A percentile compares a stretch with the other conserved stretches of the same genome.
These are phyloP conservation scores for Alternaria postmessia DNA, from an alignment of 2,329 filamentous ascomycete genomes.

Conservation along the genomic window DNA sequence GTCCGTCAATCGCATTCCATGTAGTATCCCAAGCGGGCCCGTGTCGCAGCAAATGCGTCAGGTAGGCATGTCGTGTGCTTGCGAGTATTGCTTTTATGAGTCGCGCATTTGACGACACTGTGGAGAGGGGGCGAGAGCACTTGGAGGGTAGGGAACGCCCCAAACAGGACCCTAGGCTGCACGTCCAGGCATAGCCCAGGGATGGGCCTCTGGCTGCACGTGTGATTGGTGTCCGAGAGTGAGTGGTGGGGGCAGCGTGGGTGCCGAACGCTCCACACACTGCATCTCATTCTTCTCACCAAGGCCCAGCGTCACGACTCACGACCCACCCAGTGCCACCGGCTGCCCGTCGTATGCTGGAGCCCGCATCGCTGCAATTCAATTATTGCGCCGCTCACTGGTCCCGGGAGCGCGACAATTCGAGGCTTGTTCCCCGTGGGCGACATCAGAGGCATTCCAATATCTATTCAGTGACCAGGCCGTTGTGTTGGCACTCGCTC, in stretches of 20 bases:
- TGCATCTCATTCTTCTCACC: constrained; percentile 22
- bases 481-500: neutral
- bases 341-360: constrained; percentile 34
- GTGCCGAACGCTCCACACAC: constrained; percentile 24
- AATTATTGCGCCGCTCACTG: constrained; percentile 38
- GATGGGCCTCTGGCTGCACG: constrained; percentile 11
- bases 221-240: constrained; percentile 20
- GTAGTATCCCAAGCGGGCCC: neutral
- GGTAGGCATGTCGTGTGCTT: constrained; percentile 21
- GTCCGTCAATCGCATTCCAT: neutral
- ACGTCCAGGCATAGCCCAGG: constrained; percentile 24
- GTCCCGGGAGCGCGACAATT: constrained; percentile 13
- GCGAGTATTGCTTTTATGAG: constrained; percentile 11
- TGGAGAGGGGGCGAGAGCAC: constrained; percentile 17
- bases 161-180: constrained; percentile 21
- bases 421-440: constrained; percentile 29
- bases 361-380: constrained; percentile 27
- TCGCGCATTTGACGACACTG: constrained; percentile 21
- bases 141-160: constrained; percentile 12
- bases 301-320: constrained; percentile 23
- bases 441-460: constrained; percentile 16
- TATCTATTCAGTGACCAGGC: constrained; percentile 12
- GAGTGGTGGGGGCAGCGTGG: constrained; percentile 32
- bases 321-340: constrained; percentile 33
- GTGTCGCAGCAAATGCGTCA: neutral